Percentiles rank a stretch among this genome's conserved stretches.
Conservation (phyloP, 495 filamentous ascomycete species). For the Annulohypoxylon nitens region DNA sequence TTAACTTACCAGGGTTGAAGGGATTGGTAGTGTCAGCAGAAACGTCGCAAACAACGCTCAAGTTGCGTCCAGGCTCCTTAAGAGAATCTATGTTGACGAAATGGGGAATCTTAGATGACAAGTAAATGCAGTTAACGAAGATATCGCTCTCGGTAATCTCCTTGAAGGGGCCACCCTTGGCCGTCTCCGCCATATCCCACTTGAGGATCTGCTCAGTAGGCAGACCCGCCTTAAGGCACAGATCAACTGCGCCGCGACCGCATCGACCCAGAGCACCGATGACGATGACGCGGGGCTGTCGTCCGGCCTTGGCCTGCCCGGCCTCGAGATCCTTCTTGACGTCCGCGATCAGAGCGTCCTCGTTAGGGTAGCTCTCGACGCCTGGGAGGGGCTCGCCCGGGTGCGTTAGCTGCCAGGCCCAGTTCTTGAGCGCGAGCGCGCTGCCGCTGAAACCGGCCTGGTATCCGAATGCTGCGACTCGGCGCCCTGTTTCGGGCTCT, state of each 20-base stretch:
- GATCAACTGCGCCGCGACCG: slow-evolving; percentile 84
- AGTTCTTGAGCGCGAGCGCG: slow-evolving; percentile 84
- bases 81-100: slow-evolving; percentile 82
- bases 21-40: slow-evolving; percentile 82
- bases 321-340: slow-evolving; percentile 75
- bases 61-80: slow-evolving; percentile 73
- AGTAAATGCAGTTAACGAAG: slow-evolving; percentile 95
- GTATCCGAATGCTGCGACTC: slow-evolving; percentile 83
- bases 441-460: slow-evolving; percentile 86
- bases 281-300: slow-evolving; percentile 67
- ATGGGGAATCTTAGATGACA: slow-evolving; percentile 72
- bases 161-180: slow-evolving; percentile 82
- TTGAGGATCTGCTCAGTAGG: slow-evolving; percentile 79
- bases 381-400: slow-evolving; percentile 73
- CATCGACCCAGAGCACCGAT: slow-evolving; percentile 85
- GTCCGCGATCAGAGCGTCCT: slow-evolving; percentile 76
- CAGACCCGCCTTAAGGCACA: slow-evolving; percentile 81
- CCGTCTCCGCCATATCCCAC: slow-evolving; percentile 97
- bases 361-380: slow-evolving; percentile 81
- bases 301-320: slow-evolving; percentile 64
- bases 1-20: slow-evolving; percentile 58
- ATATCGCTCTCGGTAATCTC: slow-evolving; percentile 86
- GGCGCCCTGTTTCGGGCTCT: slow-evolving; percentile 74
- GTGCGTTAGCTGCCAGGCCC: slow-evolving; percentile 88
- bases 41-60: slow-evolving; percentile 92